Conservation (phyloP, 257 asterid genomes). For the Penstemon davidsonii region DNA sequence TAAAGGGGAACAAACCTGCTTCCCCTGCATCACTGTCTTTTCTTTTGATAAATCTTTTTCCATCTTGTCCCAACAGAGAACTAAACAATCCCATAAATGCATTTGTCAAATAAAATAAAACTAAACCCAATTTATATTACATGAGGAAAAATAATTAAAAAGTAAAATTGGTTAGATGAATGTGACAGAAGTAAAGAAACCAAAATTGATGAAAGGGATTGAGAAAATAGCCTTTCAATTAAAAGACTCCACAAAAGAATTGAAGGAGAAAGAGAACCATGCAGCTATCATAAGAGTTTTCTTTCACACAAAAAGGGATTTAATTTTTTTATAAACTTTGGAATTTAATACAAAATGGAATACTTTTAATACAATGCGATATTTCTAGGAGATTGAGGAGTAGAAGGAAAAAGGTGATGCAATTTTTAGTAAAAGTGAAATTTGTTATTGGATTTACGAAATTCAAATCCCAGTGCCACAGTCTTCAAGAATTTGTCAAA, state of each 20-base stretch:
- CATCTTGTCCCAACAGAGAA: conserved; percentile 45
- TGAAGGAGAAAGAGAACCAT: conserved; percentile 9
- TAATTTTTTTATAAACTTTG: not conserved
- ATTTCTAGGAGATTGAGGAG: conserved; percentile 21
- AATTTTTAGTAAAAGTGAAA: conserved; percentile 19
- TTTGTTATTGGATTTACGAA: conserved; percentile 18
- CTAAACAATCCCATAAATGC: conserved; percentile 61
- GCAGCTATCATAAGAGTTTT: conserved; percentile 15
- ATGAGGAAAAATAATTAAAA: not conserved
- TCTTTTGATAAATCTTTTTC: conserved; percentile 64
- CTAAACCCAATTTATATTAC: conserved; percentile 2
- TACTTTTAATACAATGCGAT: conserved; percentile 2
- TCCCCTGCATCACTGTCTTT: conserved; percentile 92
- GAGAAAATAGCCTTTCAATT: conserved; percentile 4
- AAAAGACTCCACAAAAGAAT: conserved; percentile 6
- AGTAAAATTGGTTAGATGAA: not conserved
- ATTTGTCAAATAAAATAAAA: conserved; percentile 23
- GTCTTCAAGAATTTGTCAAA: conserved; percentile 48
- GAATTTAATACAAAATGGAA: not conserved
- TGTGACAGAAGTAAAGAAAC: not conserved
- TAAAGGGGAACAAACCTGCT: conserved; percentile 48
- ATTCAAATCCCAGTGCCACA: conserved; percentile 29
- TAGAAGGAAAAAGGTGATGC: not conserved
- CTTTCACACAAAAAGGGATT: not conserved
- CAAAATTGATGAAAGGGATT: not conserved